Conservation (phyloP, 345 rosid species). For the Brassica juncea region DNA sequence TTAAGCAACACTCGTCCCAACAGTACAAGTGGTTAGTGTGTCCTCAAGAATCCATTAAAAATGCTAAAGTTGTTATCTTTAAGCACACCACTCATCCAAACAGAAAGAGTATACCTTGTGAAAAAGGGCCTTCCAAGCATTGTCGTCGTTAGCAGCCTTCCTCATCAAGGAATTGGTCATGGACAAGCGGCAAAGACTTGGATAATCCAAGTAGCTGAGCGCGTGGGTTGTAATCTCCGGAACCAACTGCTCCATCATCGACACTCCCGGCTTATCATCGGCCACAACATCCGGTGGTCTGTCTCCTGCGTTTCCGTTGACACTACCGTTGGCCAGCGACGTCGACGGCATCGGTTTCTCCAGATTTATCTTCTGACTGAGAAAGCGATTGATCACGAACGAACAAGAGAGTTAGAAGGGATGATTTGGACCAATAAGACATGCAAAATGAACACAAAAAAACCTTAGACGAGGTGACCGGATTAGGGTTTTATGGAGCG, state of each 20-base stretch:
- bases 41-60: too few relatives aligned
- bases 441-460: constrained; percentile 51
- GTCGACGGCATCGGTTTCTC: constrained; percentile 37
- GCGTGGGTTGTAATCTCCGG: constrained; percentile 99
- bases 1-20: not conserved
- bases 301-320: constrained; percentile 39
- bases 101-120: constrained; percentile 56
- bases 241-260: constrained; percentile 99
- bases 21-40: not conserved
- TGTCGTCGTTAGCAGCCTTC: constrained; percentile 97
- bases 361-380: constrained; percentile 37
- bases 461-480: constrained; percentile 39
- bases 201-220: constrained; percentile 93
- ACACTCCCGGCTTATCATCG: constrained; percentile 68
- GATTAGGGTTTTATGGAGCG: constrained; percentile 22
- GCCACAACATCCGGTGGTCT: constrained; percentile 38
- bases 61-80: too few relatives aligned
- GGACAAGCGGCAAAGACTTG: constrained; percentile 44
- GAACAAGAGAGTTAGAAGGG: constrained; percentile 36
- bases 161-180: constrained; percentile 99
- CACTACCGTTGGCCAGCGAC: constrained; percentile 30
- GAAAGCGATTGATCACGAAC: constrained; percentile 47
- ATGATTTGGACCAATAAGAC: constrained; percentile 65
- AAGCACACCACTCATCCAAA: not conserved
- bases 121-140: constrained; percentile 97